phyloP scores from a whole-genome alignment of 2,329 filamentous ascomycete species.

The Hypoxylon sp. region DNA sequence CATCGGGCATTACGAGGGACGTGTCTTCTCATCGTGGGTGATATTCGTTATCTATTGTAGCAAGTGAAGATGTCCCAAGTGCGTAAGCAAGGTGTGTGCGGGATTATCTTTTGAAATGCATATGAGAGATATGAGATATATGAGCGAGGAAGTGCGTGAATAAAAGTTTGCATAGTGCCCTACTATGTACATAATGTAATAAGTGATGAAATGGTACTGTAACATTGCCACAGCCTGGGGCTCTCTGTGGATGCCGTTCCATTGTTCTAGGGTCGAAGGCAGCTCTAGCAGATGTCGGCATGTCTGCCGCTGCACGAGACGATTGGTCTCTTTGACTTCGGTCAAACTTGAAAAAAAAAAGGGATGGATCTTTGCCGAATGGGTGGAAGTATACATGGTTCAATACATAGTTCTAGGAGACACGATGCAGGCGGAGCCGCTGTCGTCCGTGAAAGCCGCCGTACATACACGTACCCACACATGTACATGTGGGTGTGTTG shows the following conservation, averaged over 20 bases:
- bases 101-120: conserved; percentile 35
- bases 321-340: conserved; percentile 13
- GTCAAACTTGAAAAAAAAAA: conserved; percentile 16
- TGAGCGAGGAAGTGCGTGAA: conserved; percentile 1
- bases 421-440: conserved; percentile 22
- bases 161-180: conserved; percentile 11
- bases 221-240: conserved; percentile 23
- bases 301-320: conserved; percentile 10
- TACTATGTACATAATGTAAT: background rate
- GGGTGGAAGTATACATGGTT: conserved; percentile 11
- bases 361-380: conserved; percentile 11
- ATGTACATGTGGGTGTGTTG: background rate
- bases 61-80: conserved; percentile 18
- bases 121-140: background rate
- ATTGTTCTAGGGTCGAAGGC: conserved; percentile 7
- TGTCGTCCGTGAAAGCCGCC: conserved; percentile 13
- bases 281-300: conserved; percentile 9
- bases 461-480: background rate
- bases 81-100: conserved; percentile 28
- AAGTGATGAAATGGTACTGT: conserved; percentile 24
- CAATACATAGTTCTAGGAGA: conserved; percentile 14
- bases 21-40: conserved; percentile 15
- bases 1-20: conserved; percentile 1
- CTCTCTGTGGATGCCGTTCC: conserved; percentile 3
- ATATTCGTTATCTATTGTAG: conserved; percentile 26